phyloP scores from a whole-genome alignment of 176 grass and related monocot genomes.

The Typha latifolia region DNA sequence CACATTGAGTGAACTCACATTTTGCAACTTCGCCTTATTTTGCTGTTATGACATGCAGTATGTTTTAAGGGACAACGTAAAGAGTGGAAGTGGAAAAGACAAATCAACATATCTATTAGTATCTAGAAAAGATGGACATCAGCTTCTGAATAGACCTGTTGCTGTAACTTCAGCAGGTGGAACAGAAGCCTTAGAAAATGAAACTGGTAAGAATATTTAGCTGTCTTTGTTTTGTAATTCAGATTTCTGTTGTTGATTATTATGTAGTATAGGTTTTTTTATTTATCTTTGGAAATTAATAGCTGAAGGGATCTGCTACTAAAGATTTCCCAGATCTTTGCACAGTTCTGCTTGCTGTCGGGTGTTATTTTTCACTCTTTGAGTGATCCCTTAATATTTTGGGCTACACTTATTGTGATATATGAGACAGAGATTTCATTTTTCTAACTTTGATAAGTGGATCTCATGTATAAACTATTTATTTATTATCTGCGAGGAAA shows the following conservation, averaged over 20 bases:
- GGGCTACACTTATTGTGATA: too few relatives aligned
- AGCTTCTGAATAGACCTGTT: constrained; percentile 12
- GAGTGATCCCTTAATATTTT: too few relatives aligned
- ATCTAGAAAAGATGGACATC: constrained; percentile 14
- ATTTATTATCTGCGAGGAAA: too few relatives aligned
- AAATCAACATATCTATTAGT: constrained; percentile 16
- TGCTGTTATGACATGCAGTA: constrained; percentile 2
- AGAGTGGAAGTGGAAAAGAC: neutral
- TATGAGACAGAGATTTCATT: too few relatives aligned
- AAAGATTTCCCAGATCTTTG: too few relatives aligned
- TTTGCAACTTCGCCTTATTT: neutral
- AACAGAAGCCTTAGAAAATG: constrained; percentile 11
- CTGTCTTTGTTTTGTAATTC: neutral
- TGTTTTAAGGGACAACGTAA: constrained; percentile 17
- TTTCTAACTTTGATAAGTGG: too few relatives aligned
- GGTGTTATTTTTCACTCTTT: too few relatives aligned
- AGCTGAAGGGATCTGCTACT: too few relatives aligned
- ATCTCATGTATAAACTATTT: too few relatives aligned
- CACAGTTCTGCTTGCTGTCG: too few relatives aligned
- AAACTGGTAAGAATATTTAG: constrained; percentile 7
- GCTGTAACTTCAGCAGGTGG: neutral
- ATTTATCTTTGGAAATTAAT: neutral
- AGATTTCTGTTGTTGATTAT: neutral
- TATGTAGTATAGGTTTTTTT: neutral
- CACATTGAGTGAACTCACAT: neutral